Evolutionary conservation across 176 grass and related monocot genomes (phyloP), one percentile per base, ranked within the genome.

Genomic region (Aegilops sharonensis): DNA sequence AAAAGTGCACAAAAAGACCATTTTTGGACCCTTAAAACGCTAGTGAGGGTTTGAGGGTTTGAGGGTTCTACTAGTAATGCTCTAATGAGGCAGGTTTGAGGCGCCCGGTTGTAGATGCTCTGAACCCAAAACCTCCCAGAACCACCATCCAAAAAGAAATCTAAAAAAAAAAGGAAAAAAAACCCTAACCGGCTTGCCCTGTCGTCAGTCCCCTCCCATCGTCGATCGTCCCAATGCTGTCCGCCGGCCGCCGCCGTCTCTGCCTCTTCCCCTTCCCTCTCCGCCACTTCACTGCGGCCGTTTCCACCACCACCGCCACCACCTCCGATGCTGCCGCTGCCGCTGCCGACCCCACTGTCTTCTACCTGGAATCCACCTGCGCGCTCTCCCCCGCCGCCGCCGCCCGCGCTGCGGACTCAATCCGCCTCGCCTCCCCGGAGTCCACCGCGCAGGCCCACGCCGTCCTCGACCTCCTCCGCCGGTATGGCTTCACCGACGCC

Each of bases 401-500:
- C 17, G 40, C 81, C 9, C 75, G 67, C 31, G 56, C 66, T 3
- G 82, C 76, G 11, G 15, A 8, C 31, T 80, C 40, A 8, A 27
- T 57, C 3, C 54, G 31, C 56, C 54, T 74, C 7, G 65, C 17
- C 56, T 54, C 67, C 11, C 23, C 23, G 54, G 75, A 8, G 30
- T 69, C 54, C 65, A 27, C 75, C 40, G 31, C 14, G 30, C 30
- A 72, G 42, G 87, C 91, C 11, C 27, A 70, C 78, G 57, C 71
- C 61, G 71, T 81, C 37, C 75, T 93, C 75, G 50, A 12, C 4
- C 81, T 93, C 13, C 34, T 90, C 75, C 82, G 64, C 13, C 61
- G 68, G 35, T 81, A 90, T 50, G 88, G 79, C 0, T 93, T 93
- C 75, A 78, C 75, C 12, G 68, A 72, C 0, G 37, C 75, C n/a